Base-by-base conservation (phyloP, 257 asterid species). In the Datura wrightii region DNA sequence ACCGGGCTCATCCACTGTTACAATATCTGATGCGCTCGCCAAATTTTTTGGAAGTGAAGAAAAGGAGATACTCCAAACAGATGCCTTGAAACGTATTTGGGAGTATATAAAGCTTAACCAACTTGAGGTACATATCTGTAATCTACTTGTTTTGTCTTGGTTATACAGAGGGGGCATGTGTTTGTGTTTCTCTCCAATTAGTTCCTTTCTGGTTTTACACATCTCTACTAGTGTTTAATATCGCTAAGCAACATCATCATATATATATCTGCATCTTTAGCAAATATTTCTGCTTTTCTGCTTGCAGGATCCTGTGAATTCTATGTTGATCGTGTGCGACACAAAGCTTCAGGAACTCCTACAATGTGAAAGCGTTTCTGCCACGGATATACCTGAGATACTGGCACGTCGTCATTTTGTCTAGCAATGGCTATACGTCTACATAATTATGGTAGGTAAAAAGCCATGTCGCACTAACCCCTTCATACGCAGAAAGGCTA, bases 31-130 rank as follows among this genome's bases (percentile, higher is more conserved):
- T 37, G 92, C 92, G 54, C 93, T 92, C 67, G 92, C 92, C 50
- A 92, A 90, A 0, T 91, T 92, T 60, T 91, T 90, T 70, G 92
- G 90, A 53, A 87, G 90, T 46, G 89, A 87, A 79, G 94, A 91
- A 84, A 88, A 85, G 70, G 89, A 92, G 89, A 90, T 92, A 91
- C 90, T 85, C 48, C 94, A 89, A 76, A 79, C 96, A 10, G 96
- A 92, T 80, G 96, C 89, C 16, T 24, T 90, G 84, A 92, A 88
- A 56, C 94, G 89, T 79, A 89, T 91, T 63, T 93, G 94, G 97
- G 96, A 91, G 84, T 92, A 92, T 87, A 88, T 93, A 88, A 92
- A 92, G 88, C 91, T 88, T 85, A 90, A 93, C 89, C 90, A 91
- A 79, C 92, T 92, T 79, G 97, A 92, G 97, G 94, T 93, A 50